These are phyloP conservation scores for Neonectria ditissima DNA, from an alignment of 2,329 filamentous ascomycete species.

Conservation along the genomic window DNA sequence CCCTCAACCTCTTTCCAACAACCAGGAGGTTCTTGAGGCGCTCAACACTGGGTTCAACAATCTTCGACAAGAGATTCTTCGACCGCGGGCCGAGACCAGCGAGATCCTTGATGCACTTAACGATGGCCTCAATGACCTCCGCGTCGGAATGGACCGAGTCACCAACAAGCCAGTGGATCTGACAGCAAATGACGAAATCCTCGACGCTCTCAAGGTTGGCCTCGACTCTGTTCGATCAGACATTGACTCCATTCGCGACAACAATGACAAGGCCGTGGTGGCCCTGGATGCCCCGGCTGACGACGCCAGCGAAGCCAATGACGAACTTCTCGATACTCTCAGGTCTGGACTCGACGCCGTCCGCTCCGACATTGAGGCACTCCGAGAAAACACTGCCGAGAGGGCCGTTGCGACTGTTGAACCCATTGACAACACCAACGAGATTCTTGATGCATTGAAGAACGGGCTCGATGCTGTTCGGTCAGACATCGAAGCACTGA, in stretches of 20 bases:
- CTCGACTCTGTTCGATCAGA: constrained; percentile 81
- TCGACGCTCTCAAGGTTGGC: constrained; percentile 88
- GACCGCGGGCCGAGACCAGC: constrained; percentile 77
- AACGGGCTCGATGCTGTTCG: constrained; percentile 81
- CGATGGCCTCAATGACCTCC: constrained; percentile 84
- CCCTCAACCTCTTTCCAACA: constrained; percentile 55
- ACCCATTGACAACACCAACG: constrained; percentile 70
- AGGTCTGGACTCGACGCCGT: constrained; percentile 82
- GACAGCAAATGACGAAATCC: constrained; percentile 88
- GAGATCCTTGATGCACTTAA: constrained; percentile 92
- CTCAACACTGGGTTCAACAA: constrained; percentile 79
- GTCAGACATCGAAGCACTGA: constrained; percentile 81
- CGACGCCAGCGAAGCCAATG: constrained; percentile 84
- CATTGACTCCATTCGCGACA: constrained; percentile 80
- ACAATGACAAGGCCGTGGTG: constrained; percentile 63
- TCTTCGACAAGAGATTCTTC: constrained; percentile 80
- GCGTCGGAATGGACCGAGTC: constrained; percentile 80
- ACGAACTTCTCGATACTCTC: constrained; percentile 89
- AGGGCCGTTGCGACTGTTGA: constrained; percentile 54
- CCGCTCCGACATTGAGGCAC: constrained; percentile 79
- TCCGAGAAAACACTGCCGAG: constrained; percentile 68
- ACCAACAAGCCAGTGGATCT: constrained; percentile 84
- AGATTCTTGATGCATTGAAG: constrained; percentile 86
- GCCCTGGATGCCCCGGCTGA: constrained; percentile 34
- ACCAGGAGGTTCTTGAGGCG: constrained; percentile 77